Conservation (phyloP, 169 alveolate species). For the Cryptosporidium sp. region DNA sequence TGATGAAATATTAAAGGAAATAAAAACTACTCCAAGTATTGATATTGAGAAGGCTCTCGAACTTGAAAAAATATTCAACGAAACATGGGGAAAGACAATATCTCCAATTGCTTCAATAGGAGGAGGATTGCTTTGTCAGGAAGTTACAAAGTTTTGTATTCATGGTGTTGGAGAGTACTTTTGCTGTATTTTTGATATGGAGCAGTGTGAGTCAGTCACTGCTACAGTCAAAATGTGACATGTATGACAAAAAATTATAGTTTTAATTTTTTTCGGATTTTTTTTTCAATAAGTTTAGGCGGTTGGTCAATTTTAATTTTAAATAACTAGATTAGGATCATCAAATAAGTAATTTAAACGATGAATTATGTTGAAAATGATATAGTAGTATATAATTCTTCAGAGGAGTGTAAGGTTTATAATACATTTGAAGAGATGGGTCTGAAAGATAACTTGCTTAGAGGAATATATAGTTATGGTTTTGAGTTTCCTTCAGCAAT, state of each 20-base stretch:
- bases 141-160: constrained; percentile 45
- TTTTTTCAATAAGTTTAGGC: not conserved
- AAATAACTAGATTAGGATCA: constrained; percentile 11
- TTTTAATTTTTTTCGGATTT: not conserved
- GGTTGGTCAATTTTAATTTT: not conserved
- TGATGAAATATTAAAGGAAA: constrained; percentile 1
- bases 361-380: constrained; percentile 27
- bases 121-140: constrained; percentile 70
- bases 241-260: not conserved
- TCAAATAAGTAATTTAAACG: not conserved
- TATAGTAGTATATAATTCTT: constrained; percentile 1
- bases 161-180: constrained; percentile 34
- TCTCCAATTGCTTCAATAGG: constrained; percentile 72
- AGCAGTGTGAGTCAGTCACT: constrained; percentile 56
- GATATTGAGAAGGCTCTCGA: constrained; percentile 10
- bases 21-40: constrained; percentile 19
- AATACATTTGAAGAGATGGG: constrained; percentile 92
- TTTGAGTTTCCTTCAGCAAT: constrained; percentile 99
- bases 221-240: constrained; percentile 35
- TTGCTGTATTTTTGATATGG: constrained; percentile 72
- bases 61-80: not conserved
- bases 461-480: constrained; percentile 98
- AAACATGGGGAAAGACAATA: constrained; percentile 45
- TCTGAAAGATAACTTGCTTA: constrained; percentile 94
- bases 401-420: constrained; percentile 40